phyloP scores from a whole-genome alignment of 176 grass and related monocot species.

The Carex scoparia region DNA sequence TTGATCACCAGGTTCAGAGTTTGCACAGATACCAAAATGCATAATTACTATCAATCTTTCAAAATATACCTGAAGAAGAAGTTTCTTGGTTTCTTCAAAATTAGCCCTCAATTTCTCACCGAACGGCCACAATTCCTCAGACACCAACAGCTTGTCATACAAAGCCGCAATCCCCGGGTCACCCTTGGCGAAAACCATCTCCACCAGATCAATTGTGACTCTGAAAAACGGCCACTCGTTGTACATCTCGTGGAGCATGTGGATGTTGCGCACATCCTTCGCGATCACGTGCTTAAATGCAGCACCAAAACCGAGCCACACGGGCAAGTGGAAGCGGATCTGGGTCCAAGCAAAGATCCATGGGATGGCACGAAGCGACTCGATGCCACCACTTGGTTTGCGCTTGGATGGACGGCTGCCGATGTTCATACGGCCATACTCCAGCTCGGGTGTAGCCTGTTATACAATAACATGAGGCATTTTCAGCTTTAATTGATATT shows the following conservation, averaged over 20 bases:
- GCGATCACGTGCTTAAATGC: constrained; percentile 76
- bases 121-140: constrained; percentile 65
- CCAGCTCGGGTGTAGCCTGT: constrained; percentile 76
- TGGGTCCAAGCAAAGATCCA: constrained; percentile 99
- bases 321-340: constrained; percentile 82
- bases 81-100: constrained; percentile 72
- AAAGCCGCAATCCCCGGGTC: constrained; percentile 89
- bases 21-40: neutral
- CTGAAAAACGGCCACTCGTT: constrained; percentile 93
- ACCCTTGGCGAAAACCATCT: constrained; percentile 97
- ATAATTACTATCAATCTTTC: neutral
- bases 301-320: constrained; percentile 92
- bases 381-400: constrained; percentile 86
- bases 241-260: constrained; percentile 79
- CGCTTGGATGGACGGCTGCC: constrained; percentile 84
- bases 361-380: constrained; percentile 82
- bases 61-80: constrained; percentile 71
- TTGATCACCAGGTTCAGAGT: neutral
- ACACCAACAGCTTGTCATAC: constrained; percentile 86
- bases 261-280: constrained; percentile 68
- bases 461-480: constrained; percentile 10
- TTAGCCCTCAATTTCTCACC: constrained; percentile 63
- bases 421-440: constrained; percentile 96
- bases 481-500: neutral
- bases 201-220: constrained; percentile 88